Conservation (phyloP, 78 protist species). For the Dictyostelium citrinum region DNA sequence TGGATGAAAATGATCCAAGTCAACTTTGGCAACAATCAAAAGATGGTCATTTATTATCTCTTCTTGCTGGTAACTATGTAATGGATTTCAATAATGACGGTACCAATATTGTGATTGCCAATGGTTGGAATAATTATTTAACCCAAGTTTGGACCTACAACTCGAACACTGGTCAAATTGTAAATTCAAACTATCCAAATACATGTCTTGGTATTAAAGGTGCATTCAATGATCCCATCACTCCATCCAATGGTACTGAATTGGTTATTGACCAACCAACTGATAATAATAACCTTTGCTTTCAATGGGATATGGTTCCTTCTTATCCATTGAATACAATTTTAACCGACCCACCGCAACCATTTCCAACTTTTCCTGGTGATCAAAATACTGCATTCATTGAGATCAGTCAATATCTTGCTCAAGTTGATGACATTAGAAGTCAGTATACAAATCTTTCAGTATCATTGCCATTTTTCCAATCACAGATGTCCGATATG, state of each 20-base stretch:
- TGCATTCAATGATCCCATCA: not conserved
- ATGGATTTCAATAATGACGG: not conserved
- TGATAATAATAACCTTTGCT: not conserved
- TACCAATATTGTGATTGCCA: not conserved
- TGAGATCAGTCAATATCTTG: not conserved
- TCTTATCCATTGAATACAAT: not conserved
- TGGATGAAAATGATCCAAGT: not conserved
- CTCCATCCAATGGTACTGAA: not conserved
- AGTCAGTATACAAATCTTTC: not conserved
- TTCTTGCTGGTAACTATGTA: not conserved
- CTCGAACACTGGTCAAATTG: not conserved
- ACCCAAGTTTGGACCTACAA: not conserved
- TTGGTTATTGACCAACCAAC: not conserved
- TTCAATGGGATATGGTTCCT: not conserved
- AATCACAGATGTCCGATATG: not conserved
- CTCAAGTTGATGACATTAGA: not conserved
- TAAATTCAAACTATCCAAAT: not conserved
- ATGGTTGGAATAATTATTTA: not conserved
- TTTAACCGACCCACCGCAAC: not conserved
- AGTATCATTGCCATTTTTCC: not conserved
- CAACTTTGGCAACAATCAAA: not conserved
- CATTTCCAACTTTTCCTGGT: not conserved
- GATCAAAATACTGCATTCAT: not conserved
- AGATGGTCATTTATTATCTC: constrained; percentile 5
- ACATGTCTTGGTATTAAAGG: not conserved